Evolutionary conservation across 768 basidiomycete species (phyloP), one percentile per base, ranked within the genome.

Genomic region (Serendipita indica): DNA sequence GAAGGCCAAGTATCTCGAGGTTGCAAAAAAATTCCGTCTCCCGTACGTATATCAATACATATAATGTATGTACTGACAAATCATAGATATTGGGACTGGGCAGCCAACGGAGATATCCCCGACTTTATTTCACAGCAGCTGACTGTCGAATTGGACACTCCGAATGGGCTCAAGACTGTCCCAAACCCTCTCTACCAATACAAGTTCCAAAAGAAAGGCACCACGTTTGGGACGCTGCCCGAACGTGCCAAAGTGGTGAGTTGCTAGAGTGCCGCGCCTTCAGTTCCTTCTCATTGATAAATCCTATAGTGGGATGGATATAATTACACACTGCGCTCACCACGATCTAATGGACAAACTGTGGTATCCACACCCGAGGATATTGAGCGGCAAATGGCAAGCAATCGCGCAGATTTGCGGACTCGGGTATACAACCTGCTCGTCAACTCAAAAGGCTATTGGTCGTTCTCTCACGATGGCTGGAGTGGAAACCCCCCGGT

Each of bases 11-110:
- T 57, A 65, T 18, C 7, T 54, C n/a, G 10, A 4, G 3, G 49
- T 28, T 20, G 49, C 49, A 25, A 20, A 54, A 30, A 27, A 28
- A 54, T 54, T 54, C 30, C 49, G 49, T 54, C 22, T 54, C 32
- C 49, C 49, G 49, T 54, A 33, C 49, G 10, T 54, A 10, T 20
- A 28, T 18, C n/a, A 20, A 7, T 10, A 10, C 25, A 12, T 27
- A 25, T n/a, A n/a, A 43, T 43, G 41, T 2, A n/a, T 75, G 73
- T 72, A 54, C 64, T 54, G 7, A 25, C 49, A n/a, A 20, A 54
- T 13, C 22, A 46, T 16, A 54, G 49, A 10, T 79, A 73, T 67
- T 79, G 77, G 77, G 77, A 79, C 64, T 79, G 77, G 77, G 76
- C 77, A 3, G 46, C 33, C 3, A 69, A 72, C n/a, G 33, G 67